Evolutionary conservation across 805 yeast species (phyloP).

Genomic region (Yarrowia sp.): DNA sequence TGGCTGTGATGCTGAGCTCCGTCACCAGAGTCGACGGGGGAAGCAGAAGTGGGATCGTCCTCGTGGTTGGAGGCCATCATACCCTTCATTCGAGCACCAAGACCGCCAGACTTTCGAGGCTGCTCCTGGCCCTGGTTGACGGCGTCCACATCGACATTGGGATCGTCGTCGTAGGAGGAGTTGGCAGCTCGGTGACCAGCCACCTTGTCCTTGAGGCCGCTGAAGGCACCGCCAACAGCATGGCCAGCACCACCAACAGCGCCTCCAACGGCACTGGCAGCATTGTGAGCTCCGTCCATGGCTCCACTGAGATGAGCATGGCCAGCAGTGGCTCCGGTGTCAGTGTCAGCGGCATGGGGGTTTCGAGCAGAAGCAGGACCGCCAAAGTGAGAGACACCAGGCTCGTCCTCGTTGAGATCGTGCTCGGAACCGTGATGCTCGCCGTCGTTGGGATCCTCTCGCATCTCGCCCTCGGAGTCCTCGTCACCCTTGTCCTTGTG

Average conservation of each 20-base stretch:
- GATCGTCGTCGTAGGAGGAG: slow-evolving; percentile 31
- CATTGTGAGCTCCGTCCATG: slow-evolving; percentile 50
- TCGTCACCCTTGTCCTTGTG: slow-evolving; percentile 22
- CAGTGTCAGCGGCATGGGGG: slow-evolving; percentile 35
- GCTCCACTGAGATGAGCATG: slow-evolving; percentile 54
- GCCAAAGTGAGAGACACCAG: slow-evolving; percentile 22
- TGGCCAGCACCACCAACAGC: slow-evolving; percentile 52
- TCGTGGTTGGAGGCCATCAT: slow-evolving; percentile 34
- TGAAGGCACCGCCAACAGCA: slow-evolving; percentile 40
- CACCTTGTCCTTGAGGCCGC: slow-evolving; percentile 39
- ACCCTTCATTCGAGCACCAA: slow-evolving; percentile 27
- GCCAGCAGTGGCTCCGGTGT: slow-evolving; percentile 16
- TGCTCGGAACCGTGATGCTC: slow-evolving; percentile 8
- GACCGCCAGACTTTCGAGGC: slow-evolving; percentile 27
- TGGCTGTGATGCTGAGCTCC: background rate
- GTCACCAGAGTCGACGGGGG: background rate
- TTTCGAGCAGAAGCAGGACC: slow-evolving; percentile 31
- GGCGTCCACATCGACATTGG: slow-evolving; percentile 24
- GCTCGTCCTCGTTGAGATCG: slow-evolving; percentile 24
- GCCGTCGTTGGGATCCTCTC: slow-evolving; percentile 1
- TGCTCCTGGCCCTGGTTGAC: slow-evolving; percentile 12
- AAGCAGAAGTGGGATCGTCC: slow-evolving; percentile 16
- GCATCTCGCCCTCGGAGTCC: slow-evolving; percentile 15
- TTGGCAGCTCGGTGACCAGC: slow-evolving; percentile 31
- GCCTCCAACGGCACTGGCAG: slow-evolving; percentile 52